Evolutionary conservation across 2,329 filamentous ascomycete species (phyloP).

Genomic region (Fonsecaea pedrosoi): DNA sequence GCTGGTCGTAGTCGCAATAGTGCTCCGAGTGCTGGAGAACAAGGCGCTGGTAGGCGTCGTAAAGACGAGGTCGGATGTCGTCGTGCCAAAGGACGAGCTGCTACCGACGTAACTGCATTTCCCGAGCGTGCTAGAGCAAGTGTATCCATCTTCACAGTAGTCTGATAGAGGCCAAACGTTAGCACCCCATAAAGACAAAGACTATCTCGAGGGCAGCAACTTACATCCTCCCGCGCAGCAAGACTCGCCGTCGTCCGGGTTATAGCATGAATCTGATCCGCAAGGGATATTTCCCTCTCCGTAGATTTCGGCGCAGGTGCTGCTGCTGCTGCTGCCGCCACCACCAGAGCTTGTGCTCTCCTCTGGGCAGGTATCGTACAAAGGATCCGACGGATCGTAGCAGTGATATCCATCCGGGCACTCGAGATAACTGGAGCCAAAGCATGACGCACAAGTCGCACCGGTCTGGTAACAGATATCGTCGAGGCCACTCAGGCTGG

Average conservation of each 20-base stretch:
- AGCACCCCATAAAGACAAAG: background rate
- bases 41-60: conserved; percentile 14
- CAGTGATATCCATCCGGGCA: conserved; percentile 33
- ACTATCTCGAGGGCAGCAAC: background rate
- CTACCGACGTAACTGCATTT: conserved; percentile 21
- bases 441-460: conserved; percentile 34
- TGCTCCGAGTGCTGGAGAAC: background rate
- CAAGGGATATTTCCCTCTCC: conserved; percentile 25
- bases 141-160: conserved; percentile 26
- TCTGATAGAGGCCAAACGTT: conserved; percentile 10
- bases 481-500: conserved; percentile 20
- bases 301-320: conserved; percentile 20
- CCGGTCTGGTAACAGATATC: conserved; percentile 30
- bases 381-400: conserved; percentile 34
- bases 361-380: conserved; percentile 34
- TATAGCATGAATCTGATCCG: conserved; percentile 30
- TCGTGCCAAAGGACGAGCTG: conserved; percentile 10
- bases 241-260: conserved; percentile 22
- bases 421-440: conserved; percentile 30
- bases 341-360: conserved; percentile 11
- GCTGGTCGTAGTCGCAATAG: conserved; percentile 4
- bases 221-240: conserved; percentile 32
- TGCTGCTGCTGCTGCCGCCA: conserved; percentile 11
- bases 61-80: conserved; percentile 1
- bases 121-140: conserved; percentile 25